These are phyloP conservation scores for Lepidium sativum DNA, from an alignment of 345 rosid genomes.

Conservation along the genomic window DNA sequence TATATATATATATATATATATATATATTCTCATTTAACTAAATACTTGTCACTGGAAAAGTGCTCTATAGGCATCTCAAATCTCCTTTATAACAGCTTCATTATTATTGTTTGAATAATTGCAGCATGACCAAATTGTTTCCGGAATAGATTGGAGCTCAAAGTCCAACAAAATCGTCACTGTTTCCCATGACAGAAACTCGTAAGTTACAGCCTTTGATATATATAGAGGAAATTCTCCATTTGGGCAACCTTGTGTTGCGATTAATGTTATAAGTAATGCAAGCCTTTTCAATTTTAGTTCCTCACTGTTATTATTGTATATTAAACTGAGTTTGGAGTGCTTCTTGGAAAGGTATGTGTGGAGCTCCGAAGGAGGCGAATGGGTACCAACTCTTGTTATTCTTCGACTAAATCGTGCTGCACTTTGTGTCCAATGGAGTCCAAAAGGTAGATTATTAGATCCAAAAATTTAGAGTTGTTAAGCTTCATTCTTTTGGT, in stretches of 20 bases:
- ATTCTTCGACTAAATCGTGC: conserved; percentile 97
- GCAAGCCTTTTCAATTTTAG: background rate
- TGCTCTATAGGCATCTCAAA: background rate
- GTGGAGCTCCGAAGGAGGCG: conserved; percentile 83
- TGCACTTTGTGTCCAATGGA: conserved; percentile 95
- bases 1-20: background rate
- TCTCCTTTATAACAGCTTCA: background rate
- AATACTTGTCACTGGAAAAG: background rate
- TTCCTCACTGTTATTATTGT: conserved; percentile 10
- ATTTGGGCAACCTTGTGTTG: background rate
- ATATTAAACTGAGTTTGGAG: background rate
- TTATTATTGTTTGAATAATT: conserved; percentile 6
- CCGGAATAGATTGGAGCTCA: conserved; percentile 94
- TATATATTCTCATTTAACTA: background rate
- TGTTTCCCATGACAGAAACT: conserved; percentile 91
- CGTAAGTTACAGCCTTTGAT: conserved; percentile 50
- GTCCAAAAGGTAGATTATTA: conserved; percentile 63
- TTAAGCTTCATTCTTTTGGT: conserved; percentile 3
- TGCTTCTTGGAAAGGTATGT: conserved; percentile 50
- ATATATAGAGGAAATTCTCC: background rate
- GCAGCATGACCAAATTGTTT: conserved; percentile 97
- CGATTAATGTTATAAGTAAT: background rate
- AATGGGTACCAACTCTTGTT: conserved; percentile 94
- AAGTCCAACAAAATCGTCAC: conserved; percentile 78
- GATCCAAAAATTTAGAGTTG: background rate